These are phyloP conservation scores for Quercus cerris DNA, from an alignment of 306 rosid species.

Conservation along the genomic window DNA sequence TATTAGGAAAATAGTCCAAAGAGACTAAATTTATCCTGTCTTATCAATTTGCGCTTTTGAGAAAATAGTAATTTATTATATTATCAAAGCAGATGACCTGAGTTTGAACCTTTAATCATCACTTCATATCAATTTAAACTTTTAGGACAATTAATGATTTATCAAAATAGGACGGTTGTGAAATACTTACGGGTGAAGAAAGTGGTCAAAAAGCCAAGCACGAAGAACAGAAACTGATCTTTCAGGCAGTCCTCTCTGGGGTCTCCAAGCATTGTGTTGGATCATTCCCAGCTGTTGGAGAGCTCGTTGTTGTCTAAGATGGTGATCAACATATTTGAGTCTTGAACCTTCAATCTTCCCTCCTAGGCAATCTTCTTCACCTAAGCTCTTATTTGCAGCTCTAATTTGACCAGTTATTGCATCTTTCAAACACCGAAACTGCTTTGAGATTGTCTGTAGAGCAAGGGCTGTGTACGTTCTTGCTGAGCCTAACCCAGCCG, in stretches of 20 bases:
- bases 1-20: too few relatives aligned
- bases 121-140: too few relatives aligned
- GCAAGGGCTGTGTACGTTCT: slow-evolving; percentile 92
- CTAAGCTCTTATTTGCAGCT: slow-evolving; percentile 71
- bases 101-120: too few relatives aligned
- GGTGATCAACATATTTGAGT: slow-evolving; percentile 86
- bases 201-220: slow-evolving; percentile 99
- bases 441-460: slow-evolving; percentile 84
- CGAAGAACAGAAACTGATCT: slow-evolving; percentile 95
- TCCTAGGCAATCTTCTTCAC: slow-evolving; percentile 77
- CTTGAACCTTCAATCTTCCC: slow-evolving; percentile 81
- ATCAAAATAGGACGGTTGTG: neutral
- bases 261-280: slow-evolving; percentile 99
- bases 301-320: slow-evolving; percentile 86
- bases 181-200: slow-evolving; percentile 88
- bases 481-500: slow-evolving; percentile 78
- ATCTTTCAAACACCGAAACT: slow-evolving; percentile 87
- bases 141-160: neutral
- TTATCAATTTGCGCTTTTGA: too few relatives aligned
- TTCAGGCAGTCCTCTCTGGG: slow-evolving; percentile 96
- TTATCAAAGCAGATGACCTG: too few relatives aligned
- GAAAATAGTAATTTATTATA: too few relatives aligned
- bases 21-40: too few relatives aligned
- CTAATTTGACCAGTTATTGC: slow-evolving; percentile 71
- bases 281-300: slow-evolving; percentile 97